Evolutionary conservation across 257 asterid species (phyloP).

Genomic region (Nicotiana noctiflora): DNA sequence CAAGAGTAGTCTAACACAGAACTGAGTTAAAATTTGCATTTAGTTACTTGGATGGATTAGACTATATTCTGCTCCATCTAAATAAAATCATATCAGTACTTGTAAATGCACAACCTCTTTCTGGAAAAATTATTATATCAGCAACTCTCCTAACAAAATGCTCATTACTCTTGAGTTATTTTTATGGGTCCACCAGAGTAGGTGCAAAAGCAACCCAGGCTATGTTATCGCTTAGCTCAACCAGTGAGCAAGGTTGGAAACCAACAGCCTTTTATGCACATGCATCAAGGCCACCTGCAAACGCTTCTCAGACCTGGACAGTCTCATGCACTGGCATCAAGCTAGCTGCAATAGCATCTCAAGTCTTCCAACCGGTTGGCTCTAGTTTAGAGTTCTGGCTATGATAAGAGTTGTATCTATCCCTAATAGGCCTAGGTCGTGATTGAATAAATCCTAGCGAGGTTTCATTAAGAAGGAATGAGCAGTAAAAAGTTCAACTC

Average conservation of each 20-base stretch:
- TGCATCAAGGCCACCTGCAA: background rate
- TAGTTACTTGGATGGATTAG: background rate
- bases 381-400: background rate
- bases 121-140: background rate
- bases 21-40: background rate
- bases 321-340: too few relatives aligned
- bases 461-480: background rate
- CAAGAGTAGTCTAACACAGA: background rate
- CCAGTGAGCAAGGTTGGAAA: background rate
- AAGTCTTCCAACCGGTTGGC: background rate
- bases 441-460: background rate
- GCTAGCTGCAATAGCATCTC: slow-evolving; percentile 14
- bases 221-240: background rate
- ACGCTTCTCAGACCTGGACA: too few relatives aligned
- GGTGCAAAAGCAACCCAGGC: background rate
- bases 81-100: background rate
- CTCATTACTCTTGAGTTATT: background rate
- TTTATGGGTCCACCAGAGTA: background rate
- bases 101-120: background rate
- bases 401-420: background rate
- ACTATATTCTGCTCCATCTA: background rate
- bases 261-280: background rate
- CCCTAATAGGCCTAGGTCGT: background rate
- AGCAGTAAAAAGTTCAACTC: background rate
- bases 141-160: background rate